A percentile compares a stretch with the other conserved stretches of the same genome.
phyloP scores from a whole-genome alignment of 345 rosid species.

The Bretschneidera sinensis region DNA sequence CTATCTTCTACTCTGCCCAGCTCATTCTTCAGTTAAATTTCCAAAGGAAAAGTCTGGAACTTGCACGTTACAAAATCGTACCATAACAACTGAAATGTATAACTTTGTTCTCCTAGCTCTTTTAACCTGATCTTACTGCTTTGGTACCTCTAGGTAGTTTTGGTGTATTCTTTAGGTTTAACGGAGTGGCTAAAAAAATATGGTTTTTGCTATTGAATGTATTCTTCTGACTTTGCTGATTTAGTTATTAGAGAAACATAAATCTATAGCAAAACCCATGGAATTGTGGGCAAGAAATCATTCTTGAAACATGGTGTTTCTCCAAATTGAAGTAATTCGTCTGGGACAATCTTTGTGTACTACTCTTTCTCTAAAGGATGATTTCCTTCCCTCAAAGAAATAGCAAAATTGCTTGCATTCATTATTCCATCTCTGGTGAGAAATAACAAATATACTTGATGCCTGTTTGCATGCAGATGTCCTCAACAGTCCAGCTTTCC shows the following conservation, averaged over 20 bases:
- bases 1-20: constrained; percentile 73
- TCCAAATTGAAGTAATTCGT: too few species aligned
- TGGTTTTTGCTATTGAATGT: too few species aligned
- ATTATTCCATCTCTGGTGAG: too few species aligned
- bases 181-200: neutral
- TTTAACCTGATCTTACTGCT: neutral
- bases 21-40: constrained; percentile 57
- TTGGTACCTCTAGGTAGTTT: neutral
- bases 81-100: constrained; percentile 30
- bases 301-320: too few species aligned
- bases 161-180: neutral
- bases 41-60: constrained; percentile 54
- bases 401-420: too few species aligned
- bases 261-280: too few species aligned
- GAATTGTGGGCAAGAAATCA: too few species aligned
- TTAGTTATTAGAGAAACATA: neutral
- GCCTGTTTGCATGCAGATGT: constrained; percentile 45
- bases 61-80: neutral
- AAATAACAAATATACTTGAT: too few species aligned
- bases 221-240: too few species aligned
- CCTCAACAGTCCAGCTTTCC: constrained; percentile 24
- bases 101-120: constrained; percentile 1
- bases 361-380: too few species aligned
- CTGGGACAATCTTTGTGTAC: too few species aligned
- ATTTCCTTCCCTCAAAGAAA: too few species aligned